Evolutionary conservation across 139 green algal species (phyloP).

Genomic region (Medakamo hakoo): DNA sequence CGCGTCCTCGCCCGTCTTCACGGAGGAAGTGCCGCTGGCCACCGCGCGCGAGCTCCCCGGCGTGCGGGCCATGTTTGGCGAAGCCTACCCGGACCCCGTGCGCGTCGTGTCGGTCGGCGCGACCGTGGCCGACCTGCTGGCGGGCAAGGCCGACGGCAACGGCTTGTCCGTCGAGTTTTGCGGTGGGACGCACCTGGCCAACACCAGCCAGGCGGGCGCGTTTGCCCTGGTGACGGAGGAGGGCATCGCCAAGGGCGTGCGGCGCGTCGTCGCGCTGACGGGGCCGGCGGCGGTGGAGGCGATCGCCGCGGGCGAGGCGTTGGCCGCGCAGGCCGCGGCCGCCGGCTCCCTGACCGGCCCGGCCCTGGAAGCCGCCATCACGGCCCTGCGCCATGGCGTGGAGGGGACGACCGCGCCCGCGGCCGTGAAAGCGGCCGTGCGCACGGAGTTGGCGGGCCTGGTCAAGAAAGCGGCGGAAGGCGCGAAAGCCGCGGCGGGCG

Average conservation of each 20-base stretch:
- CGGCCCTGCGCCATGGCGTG: constrained; percentile 31
- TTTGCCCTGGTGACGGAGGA: constrained; percentile 93
- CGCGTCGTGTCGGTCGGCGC: constrained; percentile 81
- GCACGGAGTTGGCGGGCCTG: constrained; percentile 39
- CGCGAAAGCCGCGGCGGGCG: constrained; percentile 11
- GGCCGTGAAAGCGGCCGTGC: constrained; percentile 49
- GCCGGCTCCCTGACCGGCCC: constrained; percentile 12
- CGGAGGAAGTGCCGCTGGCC: constrained; percentile 63
- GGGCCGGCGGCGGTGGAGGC: constrained; percentile 46
- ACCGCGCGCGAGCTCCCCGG: constrained; percentile 71
- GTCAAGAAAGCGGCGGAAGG: constrained; percentile 26
- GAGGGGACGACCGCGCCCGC: constrained; percentile 52
- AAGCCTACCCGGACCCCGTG: constrained; percentile 96
- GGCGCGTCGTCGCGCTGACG: constrained; percentile 78
- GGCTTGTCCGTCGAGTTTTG: constrained; percentile 86
- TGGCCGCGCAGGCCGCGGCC: constrained; percentile 31
- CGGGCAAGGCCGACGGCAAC: constrained; percentile 25
- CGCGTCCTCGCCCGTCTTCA: constrained; percentile 41
- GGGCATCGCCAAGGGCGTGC: constrained; percentile 78
- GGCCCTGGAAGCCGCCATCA: constrained; percentile 29
- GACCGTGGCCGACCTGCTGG: constrained; percentile 72
- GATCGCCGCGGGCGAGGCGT: constrained; percentile 36
- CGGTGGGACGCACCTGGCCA: constrained; percentile 85
- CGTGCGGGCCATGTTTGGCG: constrained; percentile 89
- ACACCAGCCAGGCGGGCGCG: constrained; percentile 56